Evolutionary conservation across 2,329 filamentous ascomycete genomes (phyloP).

Genomic region (Penicillium frequentans): DNA sequence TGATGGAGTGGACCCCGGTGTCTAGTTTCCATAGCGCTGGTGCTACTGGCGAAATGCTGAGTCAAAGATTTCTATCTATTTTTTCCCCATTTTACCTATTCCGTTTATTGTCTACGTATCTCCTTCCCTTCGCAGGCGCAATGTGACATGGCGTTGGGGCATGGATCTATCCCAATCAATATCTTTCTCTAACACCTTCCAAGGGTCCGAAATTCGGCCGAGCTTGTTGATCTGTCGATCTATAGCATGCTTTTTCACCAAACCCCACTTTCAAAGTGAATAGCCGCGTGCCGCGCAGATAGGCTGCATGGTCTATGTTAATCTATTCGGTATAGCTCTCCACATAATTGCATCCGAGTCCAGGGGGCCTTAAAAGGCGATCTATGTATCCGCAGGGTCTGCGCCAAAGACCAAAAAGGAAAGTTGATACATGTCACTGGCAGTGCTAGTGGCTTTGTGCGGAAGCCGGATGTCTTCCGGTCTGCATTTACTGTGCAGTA

Average conservation of each 20-base stretch:
- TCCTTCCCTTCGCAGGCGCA: not conserved
- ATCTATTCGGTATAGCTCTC: not conserved
- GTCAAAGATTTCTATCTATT: not conserved
- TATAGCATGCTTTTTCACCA: not conserved
- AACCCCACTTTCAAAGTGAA: not conserved
- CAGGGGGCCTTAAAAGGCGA: not conserved
- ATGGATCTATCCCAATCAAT: not conserved
- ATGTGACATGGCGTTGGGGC: not conserved
- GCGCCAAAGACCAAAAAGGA: not conserved
- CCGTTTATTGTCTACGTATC: not conserved
- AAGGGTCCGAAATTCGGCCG: not conserved
- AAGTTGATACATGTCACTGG: not conserved
- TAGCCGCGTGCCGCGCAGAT: not conserved
- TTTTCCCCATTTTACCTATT: not conserved
- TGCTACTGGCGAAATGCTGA: slow-evolving; percentile 16
- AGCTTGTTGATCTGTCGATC: not conserved
- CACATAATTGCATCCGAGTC: not conserved
- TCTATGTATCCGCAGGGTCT: not conserved
- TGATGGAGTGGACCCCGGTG: not conserved
- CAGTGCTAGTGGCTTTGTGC: not conserved
- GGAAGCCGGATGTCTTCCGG: not conserved
- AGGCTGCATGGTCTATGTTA: not conserved
- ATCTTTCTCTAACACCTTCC: not conserved
- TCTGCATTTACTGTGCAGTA: not conserved
- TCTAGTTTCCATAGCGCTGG: slow-evolving; percentile 14